phyloP scores from a whole-genome alignment of 2,329 filamentous ascomycete species.

The Didymella pinodella region DNA sequence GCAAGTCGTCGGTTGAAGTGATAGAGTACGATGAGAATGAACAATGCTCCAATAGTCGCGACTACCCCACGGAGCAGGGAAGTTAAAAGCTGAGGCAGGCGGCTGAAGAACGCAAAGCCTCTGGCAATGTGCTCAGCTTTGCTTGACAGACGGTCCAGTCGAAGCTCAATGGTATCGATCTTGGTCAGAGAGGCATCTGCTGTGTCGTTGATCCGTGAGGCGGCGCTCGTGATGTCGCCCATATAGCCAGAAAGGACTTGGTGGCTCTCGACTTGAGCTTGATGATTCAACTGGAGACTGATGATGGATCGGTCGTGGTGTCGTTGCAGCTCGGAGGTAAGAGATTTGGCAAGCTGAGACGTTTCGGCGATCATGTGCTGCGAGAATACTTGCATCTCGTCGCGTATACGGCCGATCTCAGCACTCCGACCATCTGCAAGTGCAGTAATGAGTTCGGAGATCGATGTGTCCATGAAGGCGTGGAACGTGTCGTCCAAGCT shows the following conservation, averaged over 20 bases:
- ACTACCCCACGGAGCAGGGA: conserved; percentile 21
- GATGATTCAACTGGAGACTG: conserved; percentile 27
- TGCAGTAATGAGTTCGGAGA: conserved; percentile 29
- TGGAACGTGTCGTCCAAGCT: conserved; percentile 33
- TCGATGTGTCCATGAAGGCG: conserved; percentile 30
- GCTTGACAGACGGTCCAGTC: conserved; percentile 28
- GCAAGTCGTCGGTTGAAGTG: conserved; percentile 30
- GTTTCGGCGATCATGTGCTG: conserved; percentile 30
- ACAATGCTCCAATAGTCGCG: conserved; percentile 16
- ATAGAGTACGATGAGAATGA: conserved; percentile 27
- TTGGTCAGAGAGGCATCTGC: conserved; percentile 26
- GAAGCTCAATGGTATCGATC: conserved; percentile 29
- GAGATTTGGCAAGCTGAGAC: conserved; percentile 26
- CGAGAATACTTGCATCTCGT: conserved; percentile 33
- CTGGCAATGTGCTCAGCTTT: conserved; percentile 34
- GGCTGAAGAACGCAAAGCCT: conserved; percentile 35
- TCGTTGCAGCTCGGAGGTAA: conserved; percentile 27
- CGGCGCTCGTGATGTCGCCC: conserved; percentile 19
- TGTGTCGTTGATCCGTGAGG: conserved; percentile 24
- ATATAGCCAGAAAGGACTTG: conserved; percentile 25
- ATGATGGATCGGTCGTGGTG: conserved; percentile 26
- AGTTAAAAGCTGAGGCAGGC: conserved; percentile 23
- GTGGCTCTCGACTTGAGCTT: conserved; percentile 32
- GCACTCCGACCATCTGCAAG: conserved; percentile 28
- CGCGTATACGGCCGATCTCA: conserved; percentile 25